A percentile compares a stretch with the other conserved stretches of the same genome.
Evolutionary conservation across 306 rosid genomes (phyloP).

Genomic region (Fragaria nilgerrensis): DNA sequence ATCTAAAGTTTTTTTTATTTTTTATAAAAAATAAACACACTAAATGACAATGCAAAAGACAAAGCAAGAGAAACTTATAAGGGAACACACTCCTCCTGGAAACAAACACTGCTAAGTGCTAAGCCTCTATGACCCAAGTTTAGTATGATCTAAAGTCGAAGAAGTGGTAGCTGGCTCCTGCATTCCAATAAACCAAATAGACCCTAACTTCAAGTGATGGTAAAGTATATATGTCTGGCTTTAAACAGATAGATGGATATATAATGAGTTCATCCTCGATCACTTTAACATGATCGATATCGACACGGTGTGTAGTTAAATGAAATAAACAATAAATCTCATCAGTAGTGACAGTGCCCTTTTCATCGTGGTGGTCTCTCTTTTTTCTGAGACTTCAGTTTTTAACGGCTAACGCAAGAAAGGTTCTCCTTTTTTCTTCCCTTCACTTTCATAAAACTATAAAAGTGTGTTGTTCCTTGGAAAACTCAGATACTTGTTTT

Average conservation of each 20-base stretch:
- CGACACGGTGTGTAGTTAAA: neutral
- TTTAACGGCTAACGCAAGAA: constrained; percentile 8
- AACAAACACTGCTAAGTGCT: too few relatives aligned
- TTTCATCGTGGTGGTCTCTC: neutral
- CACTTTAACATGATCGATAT: neutral
- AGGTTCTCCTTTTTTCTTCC: neutral
- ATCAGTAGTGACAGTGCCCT: neutral
- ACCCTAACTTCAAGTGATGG: neutral
- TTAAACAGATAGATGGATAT: neutral
- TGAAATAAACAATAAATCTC: neutral
- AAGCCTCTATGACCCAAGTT: too few relatives aligned
- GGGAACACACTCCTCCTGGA: too few relatives aligned
- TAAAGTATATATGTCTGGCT: neutral
- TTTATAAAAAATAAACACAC: too few relatives aligned
- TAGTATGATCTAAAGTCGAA: neutral
- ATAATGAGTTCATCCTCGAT: neutral
- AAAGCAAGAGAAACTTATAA: too few relatives aligned
- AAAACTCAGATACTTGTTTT: neutral
- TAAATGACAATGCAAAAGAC: too few relatives aligned
- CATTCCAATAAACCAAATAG: neutral
- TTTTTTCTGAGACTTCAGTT: neutral
- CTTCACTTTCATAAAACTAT: neutral
- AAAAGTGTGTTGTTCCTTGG: neutral
- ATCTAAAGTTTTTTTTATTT: neutral
- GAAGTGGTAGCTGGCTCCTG: neutral